Evolutionary conservation across 2,329 filamentous ascomycete species (phyloP), one percentile per base, ranked within the genome.

Genomic region (Cordyceps militaris): DNA sequence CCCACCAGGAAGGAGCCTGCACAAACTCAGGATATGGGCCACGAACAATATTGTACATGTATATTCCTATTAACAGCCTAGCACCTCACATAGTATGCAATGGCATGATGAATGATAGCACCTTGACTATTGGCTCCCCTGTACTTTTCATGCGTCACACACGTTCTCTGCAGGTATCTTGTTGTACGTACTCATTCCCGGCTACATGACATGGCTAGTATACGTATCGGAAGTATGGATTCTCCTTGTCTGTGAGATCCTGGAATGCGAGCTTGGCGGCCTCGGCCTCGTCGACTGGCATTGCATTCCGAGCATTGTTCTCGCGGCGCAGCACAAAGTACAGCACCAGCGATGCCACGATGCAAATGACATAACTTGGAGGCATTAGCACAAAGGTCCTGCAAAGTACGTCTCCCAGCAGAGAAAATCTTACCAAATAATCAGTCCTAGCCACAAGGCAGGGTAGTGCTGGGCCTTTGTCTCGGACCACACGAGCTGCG

Each of bases 231-330:
- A 89, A 89, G 65, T 85, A 85, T 1, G 78, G 77, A 63, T 89
- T 88, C 69, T 88, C 75, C 67, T 81, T 83, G 63, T 89, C 86
- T 0, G 86, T 88, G 61, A 88, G 69, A 66, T 88, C 85, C 56
- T 82, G 77, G 59, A 89, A 89, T 0, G 85, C 85, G 53, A 86
- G 65, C 62, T 82, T 82, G 48, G 82, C 86, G 53, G 83, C 75
- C 64, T 89, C 85, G 1, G 64, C 53, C 61, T 87, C 82, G 62
- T 88, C 79, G 7, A 82, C 64, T 0, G 77, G 69, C 7, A 50
- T 40, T 0, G 60, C 62, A 21, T 76, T 76, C 49, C 82, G 76
- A 48, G 71, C 73, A 62, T 67, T 76, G 62, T 89, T 89, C 58
- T 85, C 87, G 4, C 71, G 69, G 58, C 72, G 71, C 11, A 90